These are phyloP conservation scores for Intubia oerlemansii DNA, from an alignment of 2,329 filamentous ascomycete species.

Conservation along the genomic window DNA sequence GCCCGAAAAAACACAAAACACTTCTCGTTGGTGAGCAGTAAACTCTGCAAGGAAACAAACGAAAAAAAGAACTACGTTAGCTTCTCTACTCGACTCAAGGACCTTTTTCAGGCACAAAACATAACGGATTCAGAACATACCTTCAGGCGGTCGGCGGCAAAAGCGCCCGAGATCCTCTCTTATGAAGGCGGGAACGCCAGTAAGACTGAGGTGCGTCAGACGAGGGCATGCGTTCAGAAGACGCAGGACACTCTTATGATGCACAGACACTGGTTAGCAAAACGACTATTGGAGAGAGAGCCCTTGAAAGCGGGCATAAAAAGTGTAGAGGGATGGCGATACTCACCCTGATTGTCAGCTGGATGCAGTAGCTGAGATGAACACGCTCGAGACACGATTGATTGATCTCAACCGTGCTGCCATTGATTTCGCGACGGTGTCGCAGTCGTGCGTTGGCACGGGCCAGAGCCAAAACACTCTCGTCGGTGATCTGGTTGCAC, in stretches of 20 bases:
- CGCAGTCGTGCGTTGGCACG: slow-evolving; percentile 37
- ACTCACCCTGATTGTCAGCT: slow-evolving; percentile 66
- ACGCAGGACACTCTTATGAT: no score
- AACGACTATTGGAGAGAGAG: no score
- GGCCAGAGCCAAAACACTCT: slow-evolving; percentile 68
- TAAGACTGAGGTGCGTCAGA: slow-evolving; percentile 83
- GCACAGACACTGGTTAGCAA: no score
- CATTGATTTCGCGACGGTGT: slow-evolving; percentile 25
- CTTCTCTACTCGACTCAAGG: no score
- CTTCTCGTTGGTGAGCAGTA: slow-evolving; percentile 80
- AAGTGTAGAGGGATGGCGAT: no score
- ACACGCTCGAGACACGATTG: slow-evolving; percentile 84
- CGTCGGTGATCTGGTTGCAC: slow-evolving; percentile 74
- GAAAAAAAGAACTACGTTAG: slow-evolving; percentile 10
- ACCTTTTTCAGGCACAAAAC: no score
- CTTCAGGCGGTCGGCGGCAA: slow-evolving; percentile 64
- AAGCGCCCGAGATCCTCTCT: slow-evolving; percentile 66
- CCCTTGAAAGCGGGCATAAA: no score
- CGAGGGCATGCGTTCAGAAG: slow-evolving; percentile 81
- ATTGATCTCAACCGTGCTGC: slow-evolving; percentile 30
- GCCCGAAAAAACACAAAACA: slow-evolving; percentile 96
- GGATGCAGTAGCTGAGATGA: slow-evolving; percentile 85
- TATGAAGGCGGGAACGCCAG: slow-evolving; percentile 79
- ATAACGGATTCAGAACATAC: slow-evolving; percentile 19
- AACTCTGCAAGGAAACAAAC: no score